phyloP scores from a whole-genome alignment of 352 stramenopile genomes.

The Globisporangium perplexum region DNA sequence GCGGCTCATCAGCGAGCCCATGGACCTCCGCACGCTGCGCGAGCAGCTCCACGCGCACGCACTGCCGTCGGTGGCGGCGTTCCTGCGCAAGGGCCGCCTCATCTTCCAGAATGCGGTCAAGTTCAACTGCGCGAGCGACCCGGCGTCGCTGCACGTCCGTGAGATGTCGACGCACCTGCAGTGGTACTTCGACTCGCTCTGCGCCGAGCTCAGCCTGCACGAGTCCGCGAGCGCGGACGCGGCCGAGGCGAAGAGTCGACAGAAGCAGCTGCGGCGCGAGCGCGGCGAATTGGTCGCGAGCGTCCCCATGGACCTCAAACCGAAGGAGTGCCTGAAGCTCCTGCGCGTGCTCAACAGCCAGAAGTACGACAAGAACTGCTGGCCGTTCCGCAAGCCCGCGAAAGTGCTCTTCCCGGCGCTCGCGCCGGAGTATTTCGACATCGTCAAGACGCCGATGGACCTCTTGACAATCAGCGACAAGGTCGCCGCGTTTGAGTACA shows the following conservation, averaged over 20 bases:
- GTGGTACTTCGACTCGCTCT: slow-evolving; percentile 86
- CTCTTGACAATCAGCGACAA: slow-evolving; percentile 70
- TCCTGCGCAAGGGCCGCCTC: slow-evolving; percentile 62
- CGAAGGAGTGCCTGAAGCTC: slow-evolving; percentile 76
- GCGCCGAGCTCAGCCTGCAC: slow-evolving; percentile 50
- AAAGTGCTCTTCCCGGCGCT: slow-evolving; percentile 67
- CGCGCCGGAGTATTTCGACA: slow-evolving; percentile 71
- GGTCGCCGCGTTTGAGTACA: slow-evolving; percentile 64
- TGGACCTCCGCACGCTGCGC: slow-evolving; percentile 74
- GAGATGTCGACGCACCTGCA: slow-evolving; percentile 73
- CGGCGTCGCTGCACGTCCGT: slow-evolving; percentile 66
- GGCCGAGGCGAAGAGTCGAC: slow-evolving; percentile 18
- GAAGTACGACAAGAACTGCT: slow-evolving; percentile 85
- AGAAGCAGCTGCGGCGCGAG: slow-evolving; percentile 43
- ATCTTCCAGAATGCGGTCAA: slow-evolving; percentile 82
- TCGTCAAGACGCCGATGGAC: slow-evolving; percentile 82
- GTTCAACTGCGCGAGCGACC: slow-evolving; percentile 76
- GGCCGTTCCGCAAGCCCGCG: slow-evolving; percentile 81
- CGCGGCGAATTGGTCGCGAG: slow-evolving; percentile 42
- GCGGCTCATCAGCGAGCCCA: slow-evolving; percentile 63
- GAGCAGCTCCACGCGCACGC: slow-evolving; percentile 54
- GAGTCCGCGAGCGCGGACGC: slow-evolving; percentile 7
- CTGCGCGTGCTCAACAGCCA: slow-evolving; percentile 78
- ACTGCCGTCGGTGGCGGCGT: slow-evolving; percentile 35
- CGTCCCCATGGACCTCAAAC: slow-evolving; percentile 69